Base-by-base conservation (phyloP, 495 filamentous ascomycete genomes). In the Tetracladium setigerum region DNA sequence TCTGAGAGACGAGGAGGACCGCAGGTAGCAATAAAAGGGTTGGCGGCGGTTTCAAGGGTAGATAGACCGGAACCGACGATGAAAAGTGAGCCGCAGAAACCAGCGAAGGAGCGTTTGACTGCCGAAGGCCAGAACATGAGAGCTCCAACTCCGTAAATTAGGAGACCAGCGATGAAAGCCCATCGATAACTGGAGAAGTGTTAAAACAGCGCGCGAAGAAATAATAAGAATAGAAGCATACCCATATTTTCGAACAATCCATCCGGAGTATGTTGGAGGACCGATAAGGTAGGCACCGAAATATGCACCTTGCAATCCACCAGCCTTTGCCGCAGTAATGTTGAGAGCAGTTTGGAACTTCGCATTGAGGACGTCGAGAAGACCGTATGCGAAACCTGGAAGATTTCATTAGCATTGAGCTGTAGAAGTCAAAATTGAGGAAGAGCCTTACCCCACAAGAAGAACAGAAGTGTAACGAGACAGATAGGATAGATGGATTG, bases 21-120 rank as follows among this genome's bases (percentile, higher is more conserved):
- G 67, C 83, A 87, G 14, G 73, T 68, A 52, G 54, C 54, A 5
- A 65, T 39, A 41, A 62, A 65, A 6, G 77, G 80, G 60, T 87
- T 81, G 8, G 84, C 85, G 7, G 78, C 74, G 2, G 84, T 87
- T 55, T 89, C 85, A 37, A 89, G 75, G 2, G 82, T 80, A 4
- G 76, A 76, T 1, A 89, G 70, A 10, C 84, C 84, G 41, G 76
- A 71, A 11, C 84, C 84, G 43, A 87, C 79, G 45, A 87, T 72
- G 60, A 88, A 84, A 53, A 81, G 78, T 57, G 69, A 70, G n/a
- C 74, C 77, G 61, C 83, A 84, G 61, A 85, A 87, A 16, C 83
- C 84, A 22, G 70, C 77, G 57, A 87, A 87, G 22, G 76, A 78
- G 10, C 67, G 64, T 27, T 79, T 72, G 16, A 81, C 64, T 27